These are phyloP conservation scores for Dryas alaskensis DNA, from an alignment of 306 rosid species.

Conservation along the genomic window DNA sequence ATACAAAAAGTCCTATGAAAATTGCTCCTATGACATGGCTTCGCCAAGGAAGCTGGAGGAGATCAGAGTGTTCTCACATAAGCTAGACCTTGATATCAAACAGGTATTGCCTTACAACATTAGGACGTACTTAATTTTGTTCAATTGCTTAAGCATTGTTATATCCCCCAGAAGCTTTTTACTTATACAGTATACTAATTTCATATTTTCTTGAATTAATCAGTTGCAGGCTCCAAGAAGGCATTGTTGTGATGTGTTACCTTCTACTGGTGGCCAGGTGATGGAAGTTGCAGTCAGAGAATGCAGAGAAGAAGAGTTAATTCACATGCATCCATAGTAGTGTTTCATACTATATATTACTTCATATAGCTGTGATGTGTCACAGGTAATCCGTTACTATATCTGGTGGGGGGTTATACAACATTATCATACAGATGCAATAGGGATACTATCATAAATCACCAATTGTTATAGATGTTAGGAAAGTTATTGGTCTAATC, in stretches of 20 bases:
- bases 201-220: slow-evolving; percentile 15
- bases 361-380: background rate
- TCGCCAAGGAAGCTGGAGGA: slow-evolving; percentile 56
- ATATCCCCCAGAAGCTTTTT: background rate
- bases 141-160: background rate
- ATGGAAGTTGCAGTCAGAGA: slow-evolving; percentile 73
- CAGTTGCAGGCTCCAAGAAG: slow-evolving; percentile 92
- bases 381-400: background rate
- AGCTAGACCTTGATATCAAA: slow-evolving; percentile 52
- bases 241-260: slow-evolving; percentile 74
- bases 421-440: background rate
- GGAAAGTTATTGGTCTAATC: background rate
- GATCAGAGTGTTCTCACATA: slow-evolving; percentile 57
- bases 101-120: slow-evolving; percentile 42
- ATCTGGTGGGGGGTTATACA: background rate
- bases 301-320: slow-evolving; percentile 66
- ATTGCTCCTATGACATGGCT: slow-evolving; percentile 47
- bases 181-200: background rate
- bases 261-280: slow-evolving; percentile 29
- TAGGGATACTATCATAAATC: background rate
- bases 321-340: slow-evolving; percentile 40
- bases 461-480: background rate
- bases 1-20: slow-evolving; percentile 47
- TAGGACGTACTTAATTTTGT: background rate
- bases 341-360: background rate